Percentiles rank a stretch among this genome's conserved stretches.
Conservation (phyloP, 768 basidiomycete species). For the Harrya chromipes region DNA sequence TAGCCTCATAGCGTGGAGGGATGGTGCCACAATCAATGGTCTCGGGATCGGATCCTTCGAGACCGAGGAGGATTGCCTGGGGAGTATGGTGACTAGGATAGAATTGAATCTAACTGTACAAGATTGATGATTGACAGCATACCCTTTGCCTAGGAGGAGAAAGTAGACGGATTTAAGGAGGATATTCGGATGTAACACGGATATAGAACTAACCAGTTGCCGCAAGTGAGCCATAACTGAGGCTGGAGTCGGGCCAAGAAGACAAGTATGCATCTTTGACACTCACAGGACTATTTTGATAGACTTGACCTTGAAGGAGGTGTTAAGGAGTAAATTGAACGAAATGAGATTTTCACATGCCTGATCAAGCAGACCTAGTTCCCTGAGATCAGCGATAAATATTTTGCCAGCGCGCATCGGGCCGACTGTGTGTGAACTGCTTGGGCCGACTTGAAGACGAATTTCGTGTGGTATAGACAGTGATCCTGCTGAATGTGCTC, state of each 20-base stretch:
- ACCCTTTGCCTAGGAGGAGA: constrained; percentile 67
- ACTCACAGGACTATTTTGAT: constrained; percentile 83
- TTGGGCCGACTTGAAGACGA: constrained; percentile 53
- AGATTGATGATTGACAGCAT: constrained; percentile 18
- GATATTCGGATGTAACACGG: not conserved
- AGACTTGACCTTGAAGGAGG: constrained; percentile 53
- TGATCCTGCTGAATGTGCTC: constrained; percentile 20
- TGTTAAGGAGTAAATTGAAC: not conserved
- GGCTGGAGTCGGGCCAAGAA: not conserved
- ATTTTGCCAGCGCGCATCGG: constrained; percentile 93
- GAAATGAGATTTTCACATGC: constrained; percentile 32
- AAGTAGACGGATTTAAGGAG: constrained; percentile 5
- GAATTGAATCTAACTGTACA: constrained; percentile 2
- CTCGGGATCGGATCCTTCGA: constrained; percentile 91
- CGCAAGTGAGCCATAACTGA: constrained; percentile 86
- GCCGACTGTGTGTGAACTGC: constrained; percentile 66
- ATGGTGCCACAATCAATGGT: constrained; percentile 88
- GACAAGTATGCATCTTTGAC: not conserved
- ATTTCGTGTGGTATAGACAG: not conserved
- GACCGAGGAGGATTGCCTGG: constrained; percentile 78
- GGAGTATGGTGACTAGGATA: constrained; percentile 74
- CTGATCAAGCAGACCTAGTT: constrained; percentile 67
- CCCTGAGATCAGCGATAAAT: constrained; percentile 73
- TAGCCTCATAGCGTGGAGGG: constrained; percentile 67
- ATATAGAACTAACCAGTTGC: constrained; percentile 65